These are phyloP conservation scores for Botrytis byssoidea DNA, from an alignment of 2,329 filamentous ascomycete genomes.

Conservation along the genomic window DNA sequence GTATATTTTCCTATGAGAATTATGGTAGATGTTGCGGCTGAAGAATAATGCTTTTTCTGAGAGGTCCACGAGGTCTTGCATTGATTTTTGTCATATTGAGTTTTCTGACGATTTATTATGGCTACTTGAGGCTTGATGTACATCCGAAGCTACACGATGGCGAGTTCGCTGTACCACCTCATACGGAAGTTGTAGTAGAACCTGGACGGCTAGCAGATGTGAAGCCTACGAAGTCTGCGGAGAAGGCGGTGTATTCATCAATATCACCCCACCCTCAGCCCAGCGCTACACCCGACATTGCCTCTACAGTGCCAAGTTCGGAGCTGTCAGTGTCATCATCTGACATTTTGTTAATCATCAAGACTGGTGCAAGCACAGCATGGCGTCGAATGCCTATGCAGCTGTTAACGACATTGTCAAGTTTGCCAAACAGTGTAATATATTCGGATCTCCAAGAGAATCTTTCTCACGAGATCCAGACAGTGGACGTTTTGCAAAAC, in stretches of 20 bases:
- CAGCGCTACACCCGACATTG: not conserved
- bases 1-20: not conserved
- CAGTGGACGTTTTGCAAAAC: conserved; percentile 20
- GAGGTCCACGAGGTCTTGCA: conserved; percentile 11
- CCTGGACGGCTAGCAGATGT: not conserved
- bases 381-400: conserved; percentile 25
- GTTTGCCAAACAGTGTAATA: not conserved
- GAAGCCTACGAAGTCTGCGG: not conserved
- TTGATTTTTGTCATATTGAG: conserved; percentile 2
- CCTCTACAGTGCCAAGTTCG: not conserved
- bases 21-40: not conserved
- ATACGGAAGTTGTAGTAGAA: not conserved
- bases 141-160: not conserved
- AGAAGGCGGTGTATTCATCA: conserved; percentile 4
- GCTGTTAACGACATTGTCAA: conserved; percentile 18
- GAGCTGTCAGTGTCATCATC: conserved; percentile 7
- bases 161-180: not conserved
- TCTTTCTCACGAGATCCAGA: not conserved
- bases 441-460: conserved; percentile 13
- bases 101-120: conserved; percentile 4
- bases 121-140: not conserved
- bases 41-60: conserved; percentile 10
- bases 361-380: conserved; percentile 22
- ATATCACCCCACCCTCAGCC: not conserved
- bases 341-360: conserved; percentile 23